Evolutionary conservation across 1,139 yeast genomes (phyloP), one percentile per base, ranked within the genome.

Genomic region (Saccharomycopsis hybrid): DNA sequence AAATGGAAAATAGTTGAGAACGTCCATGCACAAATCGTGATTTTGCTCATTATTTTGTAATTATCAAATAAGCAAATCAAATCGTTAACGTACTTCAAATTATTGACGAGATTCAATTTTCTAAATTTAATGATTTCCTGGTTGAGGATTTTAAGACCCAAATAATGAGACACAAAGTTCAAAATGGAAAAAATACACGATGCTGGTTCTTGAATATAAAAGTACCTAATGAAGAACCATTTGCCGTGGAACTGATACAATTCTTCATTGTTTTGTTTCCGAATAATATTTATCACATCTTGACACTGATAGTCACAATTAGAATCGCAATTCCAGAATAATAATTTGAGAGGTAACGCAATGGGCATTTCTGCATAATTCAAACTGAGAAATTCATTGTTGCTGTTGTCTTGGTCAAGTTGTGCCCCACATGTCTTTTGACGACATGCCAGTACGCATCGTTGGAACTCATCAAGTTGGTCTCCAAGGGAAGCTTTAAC

Each of bases 261-360:
- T 50, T 78, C 80, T 49, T 76, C 73, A 5, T 72, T 71, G 2
- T 67, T 58, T 0, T 55, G 57, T 24, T 70, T 68, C 27, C 96
- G 70, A 44, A 73, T 68, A 2, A 60, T 59, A 0, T 96, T 89
- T 43, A 90, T 71, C 13, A 77, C 64, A 53, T 86, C 78, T 64
- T 92, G 97, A 63, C 98, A 92, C 58, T 80, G 84, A 65, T 92
- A 92, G 65, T 92, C 97, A 66, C 98, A 92, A 62, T 92, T 83
- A 44, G 82, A 77, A 7, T 68, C 67, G 63, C 97, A 90, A 52
- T 79, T 77, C 98, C 98, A 92, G 2, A 74, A 71, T 13, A 89
- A 62, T 2, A 77, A 54, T 42, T 67, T 64, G 47, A 85, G 66
- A 52, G 73, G 65, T 13, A 62, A 54, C 0, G 80, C 70, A 31